Percentiles rank a stretch among this genome's conserved stretches.
Conservation (phyloP, 805 yeast genomes). For the Wickerhamomyces ciferrii region DNA sequence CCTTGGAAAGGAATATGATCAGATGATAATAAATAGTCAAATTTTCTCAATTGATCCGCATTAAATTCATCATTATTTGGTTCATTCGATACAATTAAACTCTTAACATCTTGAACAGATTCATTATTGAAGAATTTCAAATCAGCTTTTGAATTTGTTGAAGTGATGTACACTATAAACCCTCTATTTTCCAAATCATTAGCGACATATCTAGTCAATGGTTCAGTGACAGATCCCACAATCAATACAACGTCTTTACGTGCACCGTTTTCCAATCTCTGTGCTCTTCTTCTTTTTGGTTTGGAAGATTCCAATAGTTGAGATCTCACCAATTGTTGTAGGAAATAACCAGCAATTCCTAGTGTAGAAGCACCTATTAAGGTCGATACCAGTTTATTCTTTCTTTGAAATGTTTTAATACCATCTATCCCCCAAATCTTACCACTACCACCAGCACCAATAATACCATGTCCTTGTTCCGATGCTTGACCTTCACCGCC, state of each 20-base stretch:
- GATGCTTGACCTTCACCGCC: too few relatives aligned
- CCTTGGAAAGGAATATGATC: constrained; percentile 58
- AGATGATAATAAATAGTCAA: constrained; percentile 42
- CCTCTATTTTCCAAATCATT: constrained; percentile 75
- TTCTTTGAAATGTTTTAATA: neutral
- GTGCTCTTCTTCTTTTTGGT: constrained; percentile 45
- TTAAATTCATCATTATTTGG: constrained; percentile 36
- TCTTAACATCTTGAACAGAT: constrained; percentile 63
- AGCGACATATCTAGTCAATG: constrained; percentile 63
- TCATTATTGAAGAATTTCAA: constrained; percentile 47
- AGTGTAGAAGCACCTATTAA: neutral
- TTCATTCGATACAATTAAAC: constrained; percentile 48
- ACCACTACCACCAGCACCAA: neutral
- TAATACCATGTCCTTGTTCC: too few relatives aligned
- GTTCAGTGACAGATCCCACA: constrained; percentile 74
- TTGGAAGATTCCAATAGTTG: neutral
- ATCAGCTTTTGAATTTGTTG: constrained; percentile 27
- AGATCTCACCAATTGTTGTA: neutral
- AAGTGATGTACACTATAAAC: constrained; percentile 72
- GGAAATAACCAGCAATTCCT: neutral
- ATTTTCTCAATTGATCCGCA: constrained; percentile 37
- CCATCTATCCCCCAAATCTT: neutral
- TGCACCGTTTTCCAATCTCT: constrained; percentile 61
- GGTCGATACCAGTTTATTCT: neutral
- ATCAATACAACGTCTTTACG: constrained; percentile 70